phyloP scores from a whole-genome alignment of 1,284 basidiomycete genomes.

The Cryptococcus maquisensis region DNA sequence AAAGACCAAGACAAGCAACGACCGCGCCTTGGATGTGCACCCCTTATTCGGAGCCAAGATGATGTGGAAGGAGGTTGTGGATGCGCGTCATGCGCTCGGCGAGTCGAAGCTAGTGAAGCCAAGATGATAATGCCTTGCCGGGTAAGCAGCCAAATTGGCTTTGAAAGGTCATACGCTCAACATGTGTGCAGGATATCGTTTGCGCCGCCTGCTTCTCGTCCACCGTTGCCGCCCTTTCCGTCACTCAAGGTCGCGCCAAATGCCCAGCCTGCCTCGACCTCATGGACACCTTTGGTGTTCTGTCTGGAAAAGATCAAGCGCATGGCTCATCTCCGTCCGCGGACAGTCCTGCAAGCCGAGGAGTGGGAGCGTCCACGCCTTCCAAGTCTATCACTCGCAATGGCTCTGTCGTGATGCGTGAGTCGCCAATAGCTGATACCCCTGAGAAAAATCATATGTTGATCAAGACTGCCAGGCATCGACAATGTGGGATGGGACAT shows the following conservation, averaged over 20 bases:
- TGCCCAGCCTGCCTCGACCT: constrained; percentile 31
- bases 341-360: neutral
- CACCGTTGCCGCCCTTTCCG: constrained; percentile 33
- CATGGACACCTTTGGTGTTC: constrained; percentile 20
- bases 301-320: neutral
- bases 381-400: too few species aligned
- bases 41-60: neutral
- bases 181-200: constrained; percentile 21
- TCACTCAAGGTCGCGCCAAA: constrained; percentile 23
- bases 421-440: too few species aligned
- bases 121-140: constrained; percentile 30
- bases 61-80: neutral
- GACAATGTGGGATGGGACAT: constrained; percentile 50
- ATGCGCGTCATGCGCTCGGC: constrained; percentile 21
- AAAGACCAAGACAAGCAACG: too few species aligned
- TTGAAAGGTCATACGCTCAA: neutral
- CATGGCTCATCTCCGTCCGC: neutral
- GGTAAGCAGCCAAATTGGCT: constrained; percentile 14
- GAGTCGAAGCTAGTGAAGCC: constrained; percentile 4
- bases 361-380: too few species aligned
- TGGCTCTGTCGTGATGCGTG: too few species aligned
- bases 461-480: constrained; percentile 19
- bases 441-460: neutral
- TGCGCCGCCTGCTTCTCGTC: constrained; percentile 41
- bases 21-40: neutral